Base-by-base conservation (phyloP, 257 asterid genomes). In the Penstemon eatonii region DNA sequence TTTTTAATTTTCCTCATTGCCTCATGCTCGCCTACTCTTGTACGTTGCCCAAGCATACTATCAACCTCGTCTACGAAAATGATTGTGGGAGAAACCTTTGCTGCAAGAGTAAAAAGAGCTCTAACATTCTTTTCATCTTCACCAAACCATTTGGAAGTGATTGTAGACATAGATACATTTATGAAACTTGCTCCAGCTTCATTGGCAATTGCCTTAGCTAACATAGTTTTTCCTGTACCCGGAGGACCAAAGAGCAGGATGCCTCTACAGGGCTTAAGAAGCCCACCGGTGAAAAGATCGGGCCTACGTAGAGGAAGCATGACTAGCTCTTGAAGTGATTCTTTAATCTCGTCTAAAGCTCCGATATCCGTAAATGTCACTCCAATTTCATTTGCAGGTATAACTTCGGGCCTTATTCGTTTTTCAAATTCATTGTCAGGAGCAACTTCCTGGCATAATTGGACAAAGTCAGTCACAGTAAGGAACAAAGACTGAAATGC, bases 161-260 rank as follows among this genome's bases (percentile, higher is more conserved):
- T 89, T 33, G 96, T 94, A 15, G 97, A 93, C 99, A 93, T 93
- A 4, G 97, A 90, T 49, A 93, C 97, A 57, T 93, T 93, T 70
- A 93, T 90, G 82, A 93, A 90, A 85, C 99, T 93, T 8, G 99
- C 99, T 41, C 97, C 97, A 42, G 99, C 99, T 76, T 93, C 99
- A 49, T 80, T 87, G 64, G 97, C 97, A 25, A 94, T 94, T 71
- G 99, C 99, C 80, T 94, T 94, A 41, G 99, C 99, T n/a, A 94
- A 88, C 99, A 94, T 94, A n/a, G 99, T 94, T 75, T 94, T 94
- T n/a, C 99, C 99, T 0, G 99, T 94, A 49, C 97, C 99, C 1
- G 99, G 99, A 59, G 99, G 99, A 13, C 99, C 97, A 55, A 94
- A 94, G 71, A 91, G 99, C 64, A 94, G 75, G 78, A 94, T 91